phyloP scores from a whole-genome alignment of 2,329 filamentous ascomycete genomes.

The Xylaria sp. region DNA sequence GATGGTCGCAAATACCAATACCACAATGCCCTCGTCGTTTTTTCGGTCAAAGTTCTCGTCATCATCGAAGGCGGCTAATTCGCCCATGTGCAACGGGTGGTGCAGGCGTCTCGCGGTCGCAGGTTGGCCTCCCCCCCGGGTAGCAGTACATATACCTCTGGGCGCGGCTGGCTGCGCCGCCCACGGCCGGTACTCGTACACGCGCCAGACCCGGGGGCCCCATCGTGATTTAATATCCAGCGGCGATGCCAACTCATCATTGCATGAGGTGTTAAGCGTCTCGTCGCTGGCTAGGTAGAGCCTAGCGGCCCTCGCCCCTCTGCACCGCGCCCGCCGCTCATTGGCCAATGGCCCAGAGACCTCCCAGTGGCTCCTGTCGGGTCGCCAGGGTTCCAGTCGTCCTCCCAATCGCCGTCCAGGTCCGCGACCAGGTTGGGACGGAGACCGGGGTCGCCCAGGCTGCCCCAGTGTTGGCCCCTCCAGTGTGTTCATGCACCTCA shows the following conservation, averaged over 20 bases:
- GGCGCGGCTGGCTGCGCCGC: constrained; percentile 27
- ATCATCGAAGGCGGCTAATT: constrained; percentile 37
- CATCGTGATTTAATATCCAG: constrained; percentile 62
- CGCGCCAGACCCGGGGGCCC: constrained; percentile 44
- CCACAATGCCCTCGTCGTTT: constrained; percentile 33
- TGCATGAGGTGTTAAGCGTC: constrained; percentile 65
- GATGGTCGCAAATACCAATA: constrained; percentile 34
- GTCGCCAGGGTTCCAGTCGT: constrained; percentile 32
- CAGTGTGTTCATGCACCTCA: constrained; percentile 54
- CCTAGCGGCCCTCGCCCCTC: constrained; percentile 43
- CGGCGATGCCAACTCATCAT: constrained; percentile 77
- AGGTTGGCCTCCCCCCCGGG: constrained; percentile 36
- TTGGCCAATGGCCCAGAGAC: constrained; percentile 38
- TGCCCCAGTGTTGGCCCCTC: constrained; percentile 32
- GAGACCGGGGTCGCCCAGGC: constrained; percentile 36
- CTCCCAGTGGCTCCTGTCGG: constrained; percentile 44
- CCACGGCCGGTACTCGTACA: constrained; percentile 40
- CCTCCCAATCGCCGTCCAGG: constrained; percentile 39
- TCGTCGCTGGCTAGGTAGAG: constrained; percentile 47
- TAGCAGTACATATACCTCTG: constrained; percentile 41
- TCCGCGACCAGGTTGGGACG: constrained; percentile 37
- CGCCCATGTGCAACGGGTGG: constrained; percentile 39
- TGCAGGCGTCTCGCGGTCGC: constrained; percentile 31
- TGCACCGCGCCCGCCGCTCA: constrained; percentile 31
- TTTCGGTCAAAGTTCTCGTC: constrained; percentile 37